Evolutionary conservation across 2,329 filamentous ascomycete species (phyloP).

Genomic region (Talaromyces funiculosus): DNA sequence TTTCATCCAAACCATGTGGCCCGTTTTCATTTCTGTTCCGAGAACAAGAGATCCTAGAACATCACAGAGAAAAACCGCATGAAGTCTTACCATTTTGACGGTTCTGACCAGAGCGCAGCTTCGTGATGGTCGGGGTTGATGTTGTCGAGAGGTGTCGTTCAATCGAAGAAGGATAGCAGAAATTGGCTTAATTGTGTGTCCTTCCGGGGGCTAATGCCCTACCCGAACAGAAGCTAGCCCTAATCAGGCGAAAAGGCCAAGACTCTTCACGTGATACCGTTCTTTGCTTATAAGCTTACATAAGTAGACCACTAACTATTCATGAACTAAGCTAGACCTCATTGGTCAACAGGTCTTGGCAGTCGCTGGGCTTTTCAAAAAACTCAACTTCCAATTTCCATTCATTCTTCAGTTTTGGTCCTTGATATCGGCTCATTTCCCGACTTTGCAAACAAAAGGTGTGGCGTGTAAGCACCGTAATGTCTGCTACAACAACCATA

Average conservation of each 20-base stretch:
- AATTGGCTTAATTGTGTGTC: slow-evolving; percentile 12
- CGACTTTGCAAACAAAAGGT: neutral
- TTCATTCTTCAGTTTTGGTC: neutral
- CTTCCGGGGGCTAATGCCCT: slow-evolving; percentile 41
- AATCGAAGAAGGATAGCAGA: neutral
- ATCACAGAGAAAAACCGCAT: slow-evolving; percentile 17
- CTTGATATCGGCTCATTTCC: neutral
- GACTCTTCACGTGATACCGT: neutral
- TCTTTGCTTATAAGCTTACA: too few species aligned
- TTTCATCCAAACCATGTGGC: neutral
- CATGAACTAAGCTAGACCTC: neutral
- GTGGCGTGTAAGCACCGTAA: neutral
- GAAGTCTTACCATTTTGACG: slow-evolving; percentile 44
- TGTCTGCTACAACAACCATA: neutral
- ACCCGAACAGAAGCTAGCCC: slow-evolving; percentile 21
- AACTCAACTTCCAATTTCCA: neutral
- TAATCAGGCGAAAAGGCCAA: neutral
- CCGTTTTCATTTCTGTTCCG: neutral
- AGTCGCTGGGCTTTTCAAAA: neutral
- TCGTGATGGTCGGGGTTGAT: slow-evolving; percentile 34
- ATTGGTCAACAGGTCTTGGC: neutral
- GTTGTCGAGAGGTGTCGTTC: slow-evolving; percentile 18
- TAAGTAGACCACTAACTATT: too few species aligned
- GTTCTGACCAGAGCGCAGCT: slow-evolving; percentile 39
- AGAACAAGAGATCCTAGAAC: neutral